Base-by-base conservation (phyloP, 2,329 filamentous ascomycete species). In the Diaporthe eres region DNA sequence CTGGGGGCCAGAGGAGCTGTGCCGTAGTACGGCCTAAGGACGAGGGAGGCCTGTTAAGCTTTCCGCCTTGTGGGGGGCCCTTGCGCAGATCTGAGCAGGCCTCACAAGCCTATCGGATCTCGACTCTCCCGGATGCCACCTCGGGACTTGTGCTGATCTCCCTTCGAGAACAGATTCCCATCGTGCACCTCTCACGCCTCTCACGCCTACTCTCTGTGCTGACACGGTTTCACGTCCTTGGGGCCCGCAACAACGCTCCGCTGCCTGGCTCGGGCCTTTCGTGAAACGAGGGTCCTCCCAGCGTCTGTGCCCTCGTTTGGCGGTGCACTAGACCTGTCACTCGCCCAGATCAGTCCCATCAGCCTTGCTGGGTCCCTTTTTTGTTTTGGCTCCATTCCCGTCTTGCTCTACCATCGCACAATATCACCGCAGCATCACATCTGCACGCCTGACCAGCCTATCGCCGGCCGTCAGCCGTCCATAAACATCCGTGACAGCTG, bases 61-160 rank as follows among this genome's bases (percentile, higher is more conserved):
- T 70, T 55, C 65, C 49, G 65, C 65, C 65, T 55, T 70, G 65
- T 70, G 65, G 65, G 65, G 39, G 25, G 60, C 34, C 34, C 65
- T 25, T 70, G 65, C 34, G 65, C 47, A 53, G 65, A 70, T 70
- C 65, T 15, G 49, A 42, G 47, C 65, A 70, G 65, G 65, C 65
- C 37, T 72, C n/a, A 75, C 57, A 49, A 75, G 74, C 74, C 74
- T 75, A 75, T 75, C 74, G 74, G 68, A 75, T 65, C 74, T 75
- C 58, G 58, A 47, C 28, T 31, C 63, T 53, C 5, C 47, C 31
- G 63, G 42, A 10, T 49, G 42, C 61, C 44, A 47, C 61, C 28
- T 34, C 63, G 63, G 57, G 57, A 60, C 57, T 42, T 63, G 31
- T 34, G 34, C 25, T 53, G 53, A 49, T 31, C 53, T 37, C 12